phyloP scores from a whole-genome alignment of 140 eudicot species.

The Anethum foeniculum region DNA sequence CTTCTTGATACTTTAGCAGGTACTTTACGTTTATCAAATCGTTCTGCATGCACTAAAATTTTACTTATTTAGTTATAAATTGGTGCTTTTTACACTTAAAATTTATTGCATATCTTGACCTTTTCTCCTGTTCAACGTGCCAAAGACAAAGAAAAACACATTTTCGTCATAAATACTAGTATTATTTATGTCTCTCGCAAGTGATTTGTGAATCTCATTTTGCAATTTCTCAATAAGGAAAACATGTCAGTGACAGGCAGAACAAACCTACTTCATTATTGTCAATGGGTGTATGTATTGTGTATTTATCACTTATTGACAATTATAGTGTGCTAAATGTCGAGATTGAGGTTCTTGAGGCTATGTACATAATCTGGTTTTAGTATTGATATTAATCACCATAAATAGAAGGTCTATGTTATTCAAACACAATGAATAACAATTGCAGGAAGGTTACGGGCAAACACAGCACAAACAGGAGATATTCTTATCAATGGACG shows the following conservation, averaged over 20 bases:
- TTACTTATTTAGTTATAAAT: neutral
- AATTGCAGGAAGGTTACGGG: conserved; percentile 14
- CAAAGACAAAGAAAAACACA: neutral
- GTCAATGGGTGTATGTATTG: neutral
- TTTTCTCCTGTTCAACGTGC: neutral
- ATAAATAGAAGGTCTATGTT: neutral
- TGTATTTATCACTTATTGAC: neutral
- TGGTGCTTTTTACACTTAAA: neutral
- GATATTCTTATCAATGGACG: conserved; percentile 17
- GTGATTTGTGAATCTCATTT: neutral
- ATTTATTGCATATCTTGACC: neutral
- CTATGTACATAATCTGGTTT: neutral
- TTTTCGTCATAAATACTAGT: neutral
- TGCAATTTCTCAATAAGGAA: neutral
- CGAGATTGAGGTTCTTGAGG: neutral
- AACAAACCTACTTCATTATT: neutral
- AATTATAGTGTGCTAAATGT: neutral
- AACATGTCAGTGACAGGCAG: neutral
- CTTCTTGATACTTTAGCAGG: conserved; percentile 22
- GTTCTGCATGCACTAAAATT: neutral
- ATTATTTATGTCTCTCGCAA: neutral
- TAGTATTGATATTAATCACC: neutral
- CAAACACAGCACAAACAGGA: conserved; percentile 14
- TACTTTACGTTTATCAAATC: neutral
- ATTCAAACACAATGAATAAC: neutral